Conservation (phyloP, 108 stramenopile genomes). For the Cyclotella atomus region DNA sequence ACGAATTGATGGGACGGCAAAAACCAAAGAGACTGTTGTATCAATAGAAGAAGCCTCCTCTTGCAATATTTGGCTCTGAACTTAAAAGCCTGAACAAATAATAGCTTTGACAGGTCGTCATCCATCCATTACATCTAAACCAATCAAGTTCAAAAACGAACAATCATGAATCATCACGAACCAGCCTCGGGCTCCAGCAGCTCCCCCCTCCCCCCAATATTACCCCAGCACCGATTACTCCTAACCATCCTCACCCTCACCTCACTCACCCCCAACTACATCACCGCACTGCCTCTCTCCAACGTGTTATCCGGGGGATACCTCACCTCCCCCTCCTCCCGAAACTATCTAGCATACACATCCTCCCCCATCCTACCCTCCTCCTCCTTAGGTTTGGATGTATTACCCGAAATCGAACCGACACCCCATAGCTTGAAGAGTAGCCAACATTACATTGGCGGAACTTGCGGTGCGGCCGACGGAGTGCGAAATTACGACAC, state of each 20-base stretch:
- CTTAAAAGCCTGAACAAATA: no score
- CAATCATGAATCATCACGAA: not conserved
- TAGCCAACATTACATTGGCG: not conserved
- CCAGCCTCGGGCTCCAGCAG: not conserved
- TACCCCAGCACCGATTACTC: not conserved
- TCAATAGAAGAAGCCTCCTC: no score
- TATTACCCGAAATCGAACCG: conserved; percentile 32
- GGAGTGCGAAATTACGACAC: conserved; percentile 21
- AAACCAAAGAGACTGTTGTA: no score
- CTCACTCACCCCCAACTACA: not conserved
- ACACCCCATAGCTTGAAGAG: conserved; percentile 23
- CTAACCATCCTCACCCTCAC: not conserved
- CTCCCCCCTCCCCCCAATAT: not conserved
- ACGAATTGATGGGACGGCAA: no score
- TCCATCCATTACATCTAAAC: no score
- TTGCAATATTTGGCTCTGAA: no score
- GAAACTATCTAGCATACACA: conserved; percentile 38
- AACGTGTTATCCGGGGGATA: conserved; percentile 21
- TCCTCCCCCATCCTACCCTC: conserved; percentile 15
- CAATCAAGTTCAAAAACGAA: not conserved
- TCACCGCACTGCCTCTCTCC: not conserved
- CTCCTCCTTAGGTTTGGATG: conserved; percentile 13
- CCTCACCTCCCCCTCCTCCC: conserved; percentile 30
- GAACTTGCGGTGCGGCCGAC: conserved; percentile 33
- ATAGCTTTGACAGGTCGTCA: no score